Percentiles rank a stretch among this genome's conserved stretches.
These are phyloP conservation scores for Suhomyces prunicola DNA, from an alignment of 805 yeast species.

Conservation along the genomic window DNA sequence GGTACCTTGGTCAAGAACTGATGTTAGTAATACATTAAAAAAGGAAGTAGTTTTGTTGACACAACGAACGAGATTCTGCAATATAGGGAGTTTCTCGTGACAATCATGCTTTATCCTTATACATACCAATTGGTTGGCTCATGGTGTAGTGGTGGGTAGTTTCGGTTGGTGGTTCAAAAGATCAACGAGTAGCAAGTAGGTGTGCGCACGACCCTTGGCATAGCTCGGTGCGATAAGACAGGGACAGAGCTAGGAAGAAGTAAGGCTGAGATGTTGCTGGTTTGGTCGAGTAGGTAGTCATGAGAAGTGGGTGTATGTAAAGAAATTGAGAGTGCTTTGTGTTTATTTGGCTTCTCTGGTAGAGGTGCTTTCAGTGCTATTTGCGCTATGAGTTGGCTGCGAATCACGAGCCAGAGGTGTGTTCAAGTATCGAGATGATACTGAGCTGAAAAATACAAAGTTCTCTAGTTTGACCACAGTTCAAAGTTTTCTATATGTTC, in stretches of 20 bases:
- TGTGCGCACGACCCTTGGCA: not conserved
- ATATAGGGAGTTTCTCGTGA: too few relatives aligned
- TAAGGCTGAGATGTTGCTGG: too few relatives aligned
- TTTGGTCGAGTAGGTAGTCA: too few relatives aligned
- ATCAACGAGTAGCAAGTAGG: not conserved
- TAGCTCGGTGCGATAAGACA: not conserved
- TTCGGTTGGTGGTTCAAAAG: slow-evolving; percentile 11
- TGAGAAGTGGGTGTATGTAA: too few relatives aligned
- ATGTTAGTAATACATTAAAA: slow-evolving; percentile 2
- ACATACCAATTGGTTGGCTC: slow-evolving; percentile 32
- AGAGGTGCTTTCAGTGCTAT: not conserved
- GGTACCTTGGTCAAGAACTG: slow-evolving; percentile 97
- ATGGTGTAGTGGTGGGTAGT: not conserved
- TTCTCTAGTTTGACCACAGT: too few relatives aligned
- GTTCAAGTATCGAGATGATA: too few relatives aligned
- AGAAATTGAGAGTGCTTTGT: too few relatives aligned
- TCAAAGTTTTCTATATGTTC: not conserved
- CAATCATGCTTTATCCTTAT: not conserved
- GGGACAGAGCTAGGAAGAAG: not conserved
- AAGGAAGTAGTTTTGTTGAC: too few relatives aligned
- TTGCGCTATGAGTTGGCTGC: not conserved
- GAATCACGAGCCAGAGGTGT: not conserved
- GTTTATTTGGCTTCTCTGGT: not conserved
- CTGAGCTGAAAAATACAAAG: too few relatives aligned
- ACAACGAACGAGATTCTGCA: too few relatives aligned